phyloP scores from a whole-genome alignment of 2,329 filamentous ascomycete species.

The Septoria petroselini region DNA sequence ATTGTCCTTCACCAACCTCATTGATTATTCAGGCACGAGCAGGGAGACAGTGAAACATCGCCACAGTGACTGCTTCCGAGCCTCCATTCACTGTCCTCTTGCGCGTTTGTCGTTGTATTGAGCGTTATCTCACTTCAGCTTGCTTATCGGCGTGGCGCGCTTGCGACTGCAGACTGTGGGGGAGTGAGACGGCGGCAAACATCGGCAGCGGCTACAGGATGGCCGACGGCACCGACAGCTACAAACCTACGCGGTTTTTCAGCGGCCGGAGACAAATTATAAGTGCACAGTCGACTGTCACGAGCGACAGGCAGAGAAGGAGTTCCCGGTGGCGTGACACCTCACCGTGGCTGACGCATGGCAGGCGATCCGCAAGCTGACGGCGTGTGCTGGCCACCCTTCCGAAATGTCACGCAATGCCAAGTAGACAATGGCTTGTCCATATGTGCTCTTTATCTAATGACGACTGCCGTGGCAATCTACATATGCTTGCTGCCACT shows the following conservation, averaged over 20 bases:
- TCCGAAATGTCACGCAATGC: too few species aligned
- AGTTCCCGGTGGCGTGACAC: conserved; percentile 5
- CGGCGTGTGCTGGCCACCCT: too few species aligned
- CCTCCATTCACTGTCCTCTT: background rate
- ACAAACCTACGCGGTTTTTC: conserved; percentile 9
- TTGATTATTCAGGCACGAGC: background rate
- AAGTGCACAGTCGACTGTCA: background rate
- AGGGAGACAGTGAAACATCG: background rate
- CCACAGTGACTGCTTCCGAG: background rate
- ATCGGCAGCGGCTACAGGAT: conserved; percentile 10
- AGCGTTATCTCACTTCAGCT: background rate
- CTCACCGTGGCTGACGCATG: background rate
- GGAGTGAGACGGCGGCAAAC: conserved; percentile 5
- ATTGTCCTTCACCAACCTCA: too few species aligned
- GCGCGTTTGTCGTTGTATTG: conserved; percentile 3
- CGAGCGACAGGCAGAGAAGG: background rate
- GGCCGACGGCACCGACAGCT: background rate
- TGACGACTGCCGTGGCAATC: too few species aligned
- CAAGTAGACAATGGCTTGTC: too few species aligned
- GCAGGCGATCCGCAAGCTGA: too few species aligned
- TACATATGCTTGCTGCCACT: background rate
- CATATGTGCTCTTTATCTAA: too few species aligned
- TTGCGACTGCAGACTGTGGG: background rate
- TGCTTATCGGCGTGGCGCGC: conserved; percentile 14
- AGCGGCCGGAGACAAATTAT: conserved; percentile 7